Percentiles rank a stretch among this genome's conserved stretches.
Evolutionary conservation across 1,284 basidiomycete genomes (phyloP).

Genomic region (Trichosporon coremiiforme): DNA sequence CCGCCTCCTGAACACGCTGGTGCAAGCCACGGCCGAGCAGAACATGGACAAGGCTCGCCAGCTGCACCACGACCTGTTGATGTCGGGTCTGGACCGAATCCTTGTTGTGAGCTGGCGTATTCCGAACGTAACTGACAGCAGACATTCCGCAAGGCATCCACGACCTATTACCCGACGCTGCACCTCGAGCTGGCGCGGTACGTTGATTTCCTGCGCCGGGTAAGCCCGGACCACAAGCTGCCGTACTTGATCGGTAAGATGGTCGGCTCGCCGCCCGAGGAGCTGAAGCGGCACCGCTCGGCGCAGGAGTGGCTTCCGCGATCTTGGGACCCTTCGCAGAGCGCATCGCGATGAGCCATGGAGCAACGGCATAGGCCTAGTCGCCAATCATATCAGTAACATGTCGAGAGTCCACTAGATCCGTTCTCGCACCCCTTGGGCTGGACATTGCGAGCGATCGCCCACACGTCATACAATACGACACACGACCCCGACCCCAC

Average conservation of each 20-base stretch:
- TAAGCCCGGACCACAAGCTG: conserved; percentile 41
- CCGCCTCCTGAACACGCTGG: conserved; percentile 75
- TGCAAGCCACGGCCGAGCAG: conserved; percentile 65
- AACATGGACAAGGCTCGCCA: conserved; percentile 67
- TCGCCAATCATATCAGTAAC: not conserved
- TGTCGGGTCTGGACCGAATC: conserved; percentile 74
- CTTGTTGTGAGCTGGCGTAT: conserved; percentile 48
- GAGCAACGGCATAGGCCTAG: not conserved
- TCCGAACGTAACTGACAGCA: conserved; percentile 48
- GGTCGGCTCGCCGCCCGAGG: conserved; percentile 50
- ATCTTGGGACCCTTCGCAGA: conserved; percentile 16
- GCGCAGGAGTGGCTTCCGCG: conserved; percentile 30
- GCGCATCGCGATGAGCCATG: not conserved
- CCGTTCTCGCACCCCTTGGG: not conserved
- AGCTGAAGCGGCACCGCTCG: conserved; percentile 32
- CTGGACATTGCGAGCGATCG: conserved; percentile 1
- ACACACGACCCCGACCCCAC: conserved; percentile 4
- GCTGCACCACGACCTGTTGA: conserved; percentile 81
- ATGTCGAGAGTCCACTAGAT: conserved; percentile 5
- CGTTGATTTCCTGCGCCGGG: conserved; percentile 62
- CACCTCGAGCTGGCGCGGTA: conserved; percentile 90
- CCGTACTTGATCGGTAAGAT: conserved; percentile 53
- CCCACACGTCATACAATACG: not conserved
- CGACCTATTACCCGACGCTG: conserved; percentile 85
- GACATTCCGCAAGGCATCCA: conserved; percentile 89